A percentile compares a stretch with the other conserved stretches of the same genome.
phyloP scores from a whole-genome alignment of 1,284 basidiomycete genomes.

The Vanrija humicola region DNA sequence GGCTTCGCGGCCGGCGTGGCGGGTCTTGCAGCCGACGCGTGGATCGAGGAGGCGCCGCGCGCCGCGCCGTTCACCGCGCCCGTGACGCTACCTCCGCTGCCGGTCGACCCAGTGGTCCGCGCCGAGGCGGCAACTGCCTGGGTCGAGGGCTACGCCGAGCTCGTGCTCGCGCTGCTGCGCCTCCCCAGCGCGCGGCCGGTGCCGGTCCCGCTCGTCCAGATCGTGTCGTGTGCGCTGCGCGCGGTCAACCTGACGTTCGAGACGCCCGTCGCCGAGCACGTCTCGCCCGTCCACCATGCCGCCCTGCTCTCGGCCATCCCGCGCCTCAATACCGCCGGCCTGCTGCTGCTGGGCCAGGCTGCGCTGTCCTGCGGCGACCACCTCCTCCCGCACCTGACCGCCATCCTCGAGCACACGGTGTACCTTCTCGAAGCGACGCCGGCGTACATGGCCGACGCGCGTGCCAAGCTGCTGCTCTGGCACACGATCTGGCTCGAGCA shows the following conservation, averaged over 20 bases:
- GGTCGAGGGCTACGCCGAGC: slow-evolving; percentile 33
- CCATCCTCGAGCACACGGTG: slow-evolving; percentile 42
- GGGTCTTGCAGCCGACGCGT: slow-evolving; percentile 31
- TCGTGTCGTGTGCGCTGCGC: slow-evolving; percentile 43
- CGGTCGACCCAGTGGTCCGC: slow-evolving; percentile 26
- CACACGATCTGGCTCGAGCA: slow-evolving; percentile 33
- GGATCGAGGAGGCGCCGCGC: slow-evolving; percentile 31
- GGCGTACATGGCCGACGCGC: slow-evolving; percentile 25
- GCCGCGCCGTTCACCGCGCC: slow-evolving; percentile 6
- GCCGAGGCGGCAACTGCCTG: slow-evolving; percentile 20
- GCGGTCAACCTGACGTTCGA: slow-evolving; percentile 58
- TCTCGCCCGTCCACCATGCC: slow-evolving; percentile 40
- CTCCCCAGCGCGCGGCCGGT: slow-evolving; percentile 63
- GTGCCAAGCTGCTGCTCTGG: slow-evolving; percentile 36
- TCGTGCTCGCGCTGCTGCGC: slow-evolving; percentile 48
- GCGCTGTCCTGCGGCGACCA: slow-evolving; percentile 36
- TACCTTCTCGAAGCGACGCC: slow-evolving; percentile 39
- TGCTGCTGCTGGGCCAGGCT: slow-evolving; percentile 28
- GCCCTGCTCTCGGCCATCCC: slow-evolving; percentile 32
- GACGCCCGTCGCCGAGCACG: slow-evolving; percentile 52
- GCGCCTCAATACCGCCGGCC: slow-evolving; percentile 35
- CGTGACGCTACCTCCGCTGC: slow-evolving; percentile 15
- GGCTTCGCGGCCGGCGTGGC: slow-evolving; percentile 25
- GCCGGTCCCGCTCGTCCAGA: slow-evolving; percentile 62
- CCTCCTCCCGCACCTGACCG: slow-evolving; percentile 38